A percentile compares a stretch with the other conserved stretches of the same genome.
Evolutionary conservation across 441 rosid genomes (phyloP).

Genomic region (Theobroma grandiflorum): DNA sequence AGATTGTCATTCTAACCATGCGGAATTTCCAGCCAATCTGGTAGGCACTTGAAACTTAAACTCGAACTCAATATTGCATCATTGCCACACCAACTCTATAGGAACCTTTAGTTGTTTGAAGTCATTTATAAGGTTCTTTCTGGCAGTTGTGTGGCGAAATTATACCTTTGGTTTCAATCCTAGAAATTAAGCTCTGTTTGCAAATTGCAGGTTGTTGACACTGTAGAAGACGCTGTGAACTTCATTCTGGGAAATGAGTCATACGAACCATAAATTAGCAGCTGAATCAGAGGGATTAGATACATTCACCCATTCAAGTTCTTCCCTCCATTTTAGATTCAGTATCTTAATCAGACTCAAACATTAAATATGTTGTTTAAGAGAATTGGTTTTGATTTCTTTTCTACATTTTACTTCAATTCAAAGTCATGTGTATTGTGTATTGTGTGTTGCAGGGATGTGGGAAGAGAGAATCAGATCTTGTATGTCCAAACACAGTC

Average conservation of each 20-base stretch:
- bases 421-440: neutral
- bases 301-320: neutral
- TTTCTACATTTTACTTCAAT: neutral
- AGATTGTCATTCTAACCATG: slow-evolving; percentile 49
- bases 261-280: slow-evolving; percentile 5
- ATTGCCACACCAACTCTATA: neutral
- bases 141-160: no score
- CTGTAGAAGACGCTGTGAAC: slow-evolving; percentile 82
- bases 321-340: neutral
- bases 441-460: neutral
- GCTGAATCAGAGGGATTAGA: neutral
- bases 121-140: no score
- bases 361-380: neutral
- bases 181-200: neutral
- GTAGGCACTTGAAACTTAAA: slow-evolving; percentile 40
- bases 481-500: no score
- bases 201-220: slow-evolving; percentile 72
- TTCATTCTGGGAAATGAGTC: slow-evolving; percentile 64
- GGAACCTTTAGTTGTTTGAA: neutral
- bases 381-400: neutral
- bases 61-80: neutral
- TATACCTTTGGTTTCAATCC: no score
- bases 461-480: neutral
- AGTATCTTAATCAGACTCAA: neutral
- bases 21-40: slow-evolving; percentile 73